A percentile compares a stretch with the other conserved stretches of the same genome.
Evolutionary conservation across 2,329 filamentous ascomycete genomes (phyloP).

Genomic region (Aspergillus ochraceus): DNA sequence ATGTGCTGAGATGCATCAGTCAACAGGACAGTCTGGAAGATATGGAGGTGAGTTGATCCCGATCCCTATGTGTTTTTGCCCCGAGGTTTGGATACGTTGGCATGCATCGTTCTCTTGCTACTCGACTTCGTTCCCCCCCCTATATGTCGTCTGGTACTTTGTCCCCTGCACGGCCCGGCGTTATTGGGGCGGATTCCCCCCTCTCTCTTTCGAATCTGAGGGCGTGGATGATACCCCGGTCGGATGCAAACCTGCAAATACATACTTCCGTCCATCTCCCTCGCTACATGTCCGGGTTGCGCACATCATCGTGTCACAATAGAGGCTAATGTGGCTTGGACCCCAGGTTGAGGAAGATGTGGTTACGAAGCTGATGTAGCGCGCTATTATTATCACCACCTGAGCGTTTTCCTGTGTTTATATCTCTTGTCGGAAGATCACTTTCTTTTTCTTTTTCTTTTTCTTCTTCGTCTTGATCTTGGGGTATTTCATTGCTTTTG

Average conservation of each 20-base stretch:
- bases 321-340: constrained; percentile 42
- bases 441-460: constrained; percentile 4
- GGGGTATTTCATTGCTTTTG: constrained; percentile 14
- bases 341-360: constrained; percentile 79
- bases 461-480: constrained; percentile 10
- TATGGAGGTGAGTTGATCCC: constrained; percentile 80
- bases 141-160: not conserved
- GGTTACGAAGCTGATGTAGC: constrained; percentile 85
- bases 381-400: constrained; percentile 14
- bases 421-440: constrained; percentile 15
- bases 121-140: not conserved
- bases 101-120: not conserved
- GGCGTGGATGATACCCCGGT: not conserved
- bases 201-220: too few species aligned
- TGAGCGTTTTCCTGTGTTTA: constrained; percentile 23
- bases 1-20: constrained; percentile 90
- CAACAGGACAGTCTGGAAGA: constrained; percentile 98
- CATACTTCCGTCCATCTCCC: too few species aligned
- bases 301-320: not conserved
- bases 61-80: constrained; percentile 3
- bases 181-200: not conserved
- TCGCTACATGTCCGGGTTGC: not conserved
- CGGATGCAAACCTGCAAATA: too few species aligned
- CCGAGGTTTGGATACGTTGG: not conserved
- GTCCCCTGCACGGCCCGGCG: not conserved